These are phyloP conservation scores for Nitzschia inconspicua DNA, from an alignment of 108 stramenopile species.

Conservation along the genomic window DNA sequence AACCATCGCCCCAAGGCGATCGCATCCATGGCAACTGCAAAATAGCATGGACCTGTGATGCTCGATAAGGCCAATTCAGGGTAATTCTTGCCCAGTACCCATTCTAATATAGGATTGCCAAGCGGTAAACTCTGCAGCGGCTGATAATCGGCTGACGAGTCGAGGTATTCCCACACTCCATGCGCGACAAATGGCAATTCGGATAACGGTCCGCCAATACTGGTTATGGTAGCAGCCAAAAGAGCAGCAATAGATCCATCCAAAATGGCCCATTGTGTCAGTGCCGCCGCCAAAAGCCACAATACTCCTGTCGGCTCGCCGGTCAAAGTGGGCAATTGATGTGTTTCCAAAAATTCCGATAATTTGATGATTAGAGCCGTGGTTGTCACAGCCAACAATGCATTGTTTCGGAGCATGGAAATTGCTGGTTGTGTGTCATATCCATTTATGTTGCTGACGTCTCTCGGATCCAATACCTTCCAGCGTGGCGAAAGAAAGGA, in stretches of 20 bases:
- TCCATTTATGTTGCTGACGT: too few species aligned
- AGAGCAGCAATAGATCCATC: constrained; percentile 60
- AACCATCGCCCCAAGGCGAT: constrained; percentile 78
- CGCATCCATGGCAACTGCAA: constrained; percentile 84
- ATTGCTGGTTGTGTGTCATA: too few species aligned
- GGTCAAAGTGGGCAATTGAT: constrained; percentile 4
- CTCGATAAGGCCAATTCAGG: constrained; percentile 56
- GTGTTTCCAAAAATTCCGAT: constrained; percentile 62
- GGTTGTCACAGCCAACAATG: constrained; percentile 59
- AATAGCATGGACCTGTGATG: constrained; percentile 85
- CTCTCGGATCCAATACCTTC: too few species aligned
- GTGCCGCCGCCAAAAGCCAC: constrained; percentile 50
- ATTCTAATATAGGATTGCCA: constrained; percentile 7
- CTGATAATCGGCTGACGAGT: constrained; percentile 58
- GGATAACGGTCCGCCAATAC: constrained; percentile 69
- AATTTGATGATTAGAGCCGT: constrained; percentile 80
- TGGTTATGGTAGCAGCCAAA: constrained; percentile 54
- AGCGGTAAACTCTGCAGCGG: constrained; percentile 34
- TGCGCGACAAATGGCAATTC: constrained; percentile 79
- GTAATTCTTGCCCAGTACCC: constrained; percentile 46
- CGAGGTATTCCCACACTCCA: constrained; percentile 72
- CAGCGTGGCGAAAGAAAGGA: too few species aligned
- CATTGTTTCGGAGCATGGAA: constrained; percentile 38
- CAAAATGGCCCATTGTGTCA: constrained; percentile 60
- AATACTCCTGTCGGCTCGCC: background rate